Evolutionary conservation across 257 asterid genomes (phyloP).

Genomic region (Catharanthus roseus): DNA sequence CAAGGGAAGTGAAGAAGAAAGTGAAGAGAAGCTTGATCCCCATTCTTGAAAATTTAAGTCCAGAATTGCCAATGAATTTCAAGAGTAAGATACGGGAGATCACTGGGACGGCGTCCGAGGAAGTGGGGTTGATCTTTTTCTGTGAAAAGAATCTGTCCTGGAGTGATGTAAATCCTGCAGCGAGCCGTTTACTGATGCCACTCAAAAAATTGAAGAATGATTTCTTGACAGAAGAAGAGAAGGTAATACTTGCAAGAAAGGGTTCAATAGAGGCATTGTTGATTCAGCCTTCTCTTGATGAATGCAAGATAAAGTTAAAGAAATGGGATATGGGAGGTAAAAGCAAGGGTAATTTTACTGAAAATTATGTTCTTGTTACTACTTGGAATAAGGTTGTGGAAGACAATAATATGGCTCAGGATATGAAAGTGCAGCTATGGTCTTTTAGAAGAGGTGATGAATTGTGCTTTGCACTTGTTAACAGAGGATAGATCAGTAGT

Average conservation of each 20-base stretch:
- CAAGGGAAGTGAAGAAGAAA: neutral
- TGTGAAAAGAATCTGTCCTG: neutral
- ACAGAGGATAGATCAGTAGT: neutral
- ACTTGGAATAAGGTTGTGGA: constrained; percentile 5
- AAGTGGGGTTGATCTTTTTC: neutral
- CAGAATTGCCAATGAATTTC: neutral
- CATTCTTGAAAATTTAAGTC: too few species aligned
- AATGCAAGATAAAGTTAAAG: neutral
- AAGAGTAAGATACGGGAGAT: neutral
- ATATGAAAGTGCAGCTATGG: constrained; percentile 3
- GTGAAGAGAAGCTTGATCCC: neutral
- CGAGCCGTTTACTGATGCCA: neutral
- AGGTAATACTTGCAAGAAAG: neutral
- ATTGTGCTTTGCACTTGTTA: constrained; percentile 3
- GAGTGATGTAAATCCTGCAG: neutral
- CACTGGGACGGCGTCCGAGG: neutral
- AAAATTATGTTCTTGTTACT: constrained; percentile 12
- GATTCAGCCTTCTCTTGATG: neutral
- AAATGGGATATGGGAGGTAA: constrained; percentile 10
- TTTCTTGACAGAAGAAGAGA: constrained; percentile 5
- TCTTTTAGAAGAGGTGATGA: neutral
- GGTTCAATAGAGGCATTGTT: neutral
- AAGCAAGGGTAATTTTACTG: neutral
- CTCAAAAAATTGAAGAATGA: neutral
- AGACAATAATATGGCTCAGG: neutral